Evolutionary conservation across 495 filamentous ascomycete species (phyloP), one percentile per base, ranked within the genome.

Genomic region (Pseudotulostoma volvatum): DNA sequence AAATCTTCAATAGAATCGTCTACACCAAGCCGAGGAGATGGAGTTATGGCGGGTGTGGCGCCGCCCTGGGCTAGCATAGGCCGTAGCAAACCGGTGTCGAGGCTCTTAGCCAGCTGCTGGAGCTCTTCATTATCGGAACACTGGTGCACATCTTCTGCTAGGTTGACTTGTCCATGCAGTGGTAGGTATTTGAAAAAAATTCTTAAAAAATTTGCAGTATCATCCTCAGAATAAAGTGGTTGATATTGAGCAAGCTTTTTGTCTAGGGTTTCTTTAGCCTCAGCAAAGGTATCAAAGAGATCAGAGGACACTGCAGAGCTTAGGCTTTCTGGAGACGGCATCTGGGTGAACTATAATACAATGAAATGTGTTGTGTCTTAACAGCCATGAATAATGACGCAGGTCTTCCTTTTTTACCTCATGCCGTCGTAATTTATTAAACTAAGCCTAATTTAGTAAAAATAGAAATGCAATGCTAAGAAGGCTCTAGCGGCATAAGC

Each of bases 1-100:
- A 47, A 21, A 16, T 44, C 35, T 20, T 49, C 42, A 20, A 45
- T 39, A 1, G 46, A 49, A 39, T 49, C 43, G 5, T 45, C 39
- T 4, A 45, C 25, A 3, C 36, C 39, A 28, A 43, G 14, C 7
- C 39, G 40, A 17, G 36, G 43, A 0, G 42, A 43, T 18, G 33
- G 33, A 13, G 40, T 41, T 15, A 41, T 38, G 3, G 11, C 3
- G 15, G 38, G 25, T 7, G 37, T 43, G 3, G 33, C 38, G 3
- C 31, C 30, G 9, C 46, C 33, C 8, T 20, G 14, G 11, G 40
- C 37, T 35, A 30, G 11, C 34, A 46, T 30, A 7, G 40, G 44
- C 4, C 18, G 13, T 19, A 49, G 30, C 9, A 49, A 23, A 14
- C 37, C 17, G 0, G 28, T 41, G 16, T 41, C 47, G 1, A 50